Evolutionary conservation across 495 filamentous ascomycete species (phyloP).

Genomic region (Podospora fimiseda): DNA sequence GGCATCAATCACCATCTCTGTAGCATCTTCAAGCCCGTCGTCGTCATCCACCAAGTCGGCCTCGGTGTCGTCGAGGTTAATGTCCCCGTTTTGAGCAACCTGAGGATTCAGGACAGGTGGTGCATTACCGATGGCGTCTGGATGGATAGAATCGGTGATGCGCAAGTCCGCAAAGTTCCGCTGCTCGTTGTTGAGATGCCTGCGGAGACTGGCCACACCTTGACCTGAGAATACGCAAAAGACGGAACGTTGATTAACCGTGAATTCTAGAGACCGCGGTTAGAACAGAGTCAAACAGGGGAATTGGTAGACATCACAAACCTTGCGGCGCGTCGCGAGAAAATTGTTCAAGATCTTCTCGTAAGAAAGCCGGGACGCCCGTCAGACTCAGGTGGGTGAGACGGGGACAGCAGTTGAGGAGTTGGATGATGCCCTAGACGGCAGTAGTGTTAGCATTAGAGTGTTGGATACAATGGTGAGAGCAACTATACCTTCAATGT

Average conservation of each 20-base stretch:
- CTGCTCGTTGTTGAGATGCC: conserved; percentile 59
- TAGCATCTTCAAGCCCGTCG: neutral
- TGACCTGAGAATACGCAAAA: conserved; percentile 96
- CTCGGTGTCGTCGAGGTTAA: conserved; percentile 8
- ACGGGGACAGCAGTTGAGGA: conserved; percentile 85
- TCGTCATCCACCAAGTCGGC: conserved; percentile 13
- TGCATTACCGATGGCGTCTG: conserved; percentile 4
- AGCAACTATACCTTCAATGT: conserved; percentile 61
- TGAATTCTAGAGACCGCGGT: conserved; percentile 65
- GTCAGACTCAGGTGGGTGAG: conserved; percentile 94
- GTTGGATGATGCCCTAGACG: conserved; percentile 75
- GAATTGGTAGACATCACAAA: conserved; percentile 14
- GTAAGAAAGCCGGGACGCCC: conserved; percentile 78
- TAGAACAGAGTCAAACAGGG: conserved; percentile 10
- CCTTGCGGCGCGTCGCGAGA: conserved; percentile 80
- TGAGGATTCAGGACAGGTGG: neutral
- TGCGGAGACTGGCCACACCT: conserved; percentile 71
- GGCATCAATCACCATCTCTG: neutral
- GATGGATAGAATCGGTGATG: neutral
- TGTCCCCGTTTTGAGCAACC: conserved; percentile 4
- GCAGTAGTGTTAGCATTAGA: conserved; percentile 16
- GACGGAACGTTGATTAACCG: conserved; percentile 85
- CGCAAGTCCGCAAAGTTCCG: conserved; percentile 24
- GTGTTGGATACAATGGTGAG: neutral
- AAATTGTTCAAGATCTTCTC: conserved; percentile 69